A percentile compares a stretch with the other conserved stretches of the same genome.
Evolutionary conservation across 805 yeast genomes (phyloP).

Genomic region (Candida piceae): DNA sequence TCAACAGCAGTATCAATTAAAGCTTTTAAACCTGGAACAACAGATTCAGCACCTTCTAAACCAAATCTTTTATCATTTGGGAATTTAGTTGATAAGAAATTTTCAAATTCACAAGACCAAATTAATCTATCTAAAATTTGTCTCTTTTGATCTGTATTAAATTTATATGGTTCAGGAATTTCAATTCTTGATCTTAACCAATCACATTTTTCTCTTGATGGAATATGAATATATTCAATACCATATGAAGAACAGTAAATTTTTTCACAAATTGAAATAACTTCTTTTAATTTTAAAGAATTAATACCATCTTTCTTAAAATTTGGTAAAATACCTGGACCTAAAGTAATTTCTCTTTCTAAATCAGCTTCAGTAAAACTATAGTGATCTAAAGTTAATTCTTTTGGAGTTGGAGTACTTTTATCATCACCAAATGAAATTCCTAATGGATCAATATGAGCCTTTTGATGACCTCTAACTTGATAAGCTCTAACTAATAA

Average conservation of each 20-base stretch:
- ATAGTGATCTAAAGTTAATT: slow-evolving; percentile 86
- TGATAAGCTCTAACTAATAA: slow-evolving; percentile 96
- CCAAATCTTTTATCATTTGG: slow-evolving; percentile 99
- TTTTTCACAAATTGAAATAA: slow-evolving; percentile 71
- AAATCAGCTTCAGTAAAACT: slow-evolving; percentile 86
- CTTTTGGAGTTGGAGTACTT: slow-evolving; percentile 59
- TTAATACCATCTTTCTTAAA: slow-evolving; percentile 61
- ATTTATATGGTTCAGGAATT: slow-evolving; percentile 82
- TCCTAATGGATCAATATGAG: slow-evolving; percentile 92
- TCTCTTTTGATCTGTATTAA: slow-evolving; percentile 84
- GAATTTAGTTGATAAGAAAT: slow-evolving; percentile 88
- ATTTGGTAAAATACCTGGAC: slow-evolving; percentile 96
- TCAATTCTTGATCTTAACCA: slow-evolving; percentile 98
- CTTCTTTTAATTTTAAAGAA: slow-evolving; percentile 69
- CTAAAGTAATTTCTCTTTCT: slow-evolving; percentile 77
- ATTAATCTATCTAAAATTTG: slow-evolving; percentile 93
- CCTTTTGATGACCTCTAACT: slow-evolving; percentile 96
- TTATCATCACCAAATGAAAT: slow-evolving; percentile 74
- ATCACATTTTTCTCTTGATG: slow-evolving; percentile 91
- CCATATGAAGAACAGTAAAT: slow-evolving; percentile 88
- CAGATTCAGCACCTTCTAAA: slow-evolving; percentile 96
- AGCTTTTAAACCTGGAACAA: slow-evolving; percentile 95
- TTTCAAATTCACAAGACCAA: slow-evolving; percentile 94
- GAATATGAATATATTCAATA: slow-evolving; percentile 94
- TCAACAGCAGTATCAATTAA: slow-evolving; percentile 91